Percentiles rank a stretch among this genome's conserved stretches.
Conservation (phyloP, 2,329 filamentous ascomycete species). For the Sarocladium strictum region DNA sequence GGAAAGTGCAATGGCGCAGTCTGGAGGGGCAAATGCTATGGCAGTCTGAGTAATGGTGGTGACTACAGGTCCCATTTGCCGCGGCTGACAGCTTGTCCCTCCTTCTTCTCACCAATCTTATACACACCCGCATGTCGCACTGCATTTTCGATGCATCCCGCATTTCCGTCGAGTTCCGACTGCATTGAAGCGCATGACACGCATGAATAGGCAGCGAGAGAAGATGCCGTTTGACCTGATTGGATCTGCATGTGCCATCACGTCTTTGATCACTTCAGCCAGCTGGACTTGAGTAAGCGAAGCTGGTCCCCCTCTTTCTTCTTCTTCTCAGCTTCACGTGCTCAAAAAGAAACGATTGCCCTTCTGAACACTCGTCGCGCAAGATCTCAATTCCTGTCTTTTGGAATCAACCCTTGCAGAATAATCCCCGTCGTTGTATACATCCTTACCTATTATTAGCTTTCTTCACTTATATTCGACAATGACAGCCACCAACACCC, state of each 20-base stretch:
- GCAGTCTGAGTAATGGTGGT: neutral
- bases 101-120: neutral
- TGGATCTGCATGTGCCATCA: neutral
- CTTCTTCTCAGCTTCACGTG: slow-evolving; percentile 1
- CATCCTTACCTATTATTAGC: slow-evolving; percentile 14
- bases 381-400: neutral
- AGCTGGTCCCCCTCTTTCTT: neutral
- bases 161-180: neutral
- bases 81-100: neutral
- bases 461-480: slow-evolving; percentile 19
- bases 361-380: neutral
- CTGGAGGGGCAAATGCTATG: no score
- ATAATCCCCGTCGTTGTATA: neutral
- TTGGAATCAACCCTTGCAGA: neutral
- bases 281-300: neutral
- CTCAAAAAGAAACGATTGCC: neutral
- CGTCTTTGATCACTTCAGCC: neutral
- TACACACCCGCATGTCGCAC: neutral
- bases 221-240: neutral
- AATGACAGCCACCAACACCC: slow-evolving; percentile 6
- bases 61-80: neutral
- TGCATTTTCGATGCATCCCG: neutral
- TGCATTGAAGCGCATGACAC: neutral
- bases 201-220: neutral
- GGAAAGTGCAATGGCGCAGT: no score